Percentiles rank a stretch among this genome's conserved stretches.
These are phyloP conservation scores for Sclerotinia trifoliorum DNA, from an alignment of 2,329 filamentous ascomycete species.

Conservation along the genomic window DNA sequence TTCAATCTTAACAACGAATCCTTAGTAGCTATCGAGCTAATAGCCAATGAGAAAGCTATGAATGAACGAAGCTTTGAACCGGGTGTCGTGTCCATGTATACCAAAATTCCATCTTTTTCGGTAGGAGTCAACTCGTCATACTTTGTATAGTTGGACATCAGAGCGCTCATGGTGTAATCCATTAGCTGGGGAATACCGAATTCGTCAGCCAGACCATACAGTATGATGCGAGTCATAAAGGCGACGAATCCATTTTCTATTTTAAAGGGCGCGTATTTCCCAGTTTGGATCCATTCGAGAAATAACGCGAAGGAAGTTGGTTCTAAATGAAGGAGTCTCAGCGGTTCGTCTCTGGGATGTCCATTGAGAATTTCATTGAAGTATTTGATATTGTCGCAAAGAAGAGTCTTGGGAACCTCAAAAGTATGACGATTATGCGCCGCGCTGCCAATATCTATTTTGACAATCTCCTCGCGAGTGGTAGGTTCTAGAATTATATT, in stretches of 20 bases:
- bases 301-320: constrained; percentile 2
- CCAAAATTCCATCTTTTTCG: not conserved
- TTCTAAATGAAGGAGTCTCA: not conserved
- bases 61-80: constrained; percentile 8
- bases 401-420: not conserved
- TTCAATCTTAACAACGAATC: not conserved
- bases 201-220: not conserved
- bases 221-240: not conserved
- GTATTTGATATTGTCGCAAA: not conserved
- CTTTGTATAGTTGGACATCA: not conserved
- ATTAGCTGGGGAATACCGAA: not conserved
- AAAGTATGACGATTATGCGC: not conserved
- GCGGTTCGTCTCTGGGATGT: fast-evolving
- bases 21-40: not conserved
- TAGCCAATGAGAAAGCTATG: not conserved
- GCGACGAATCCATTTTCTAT: not conserved
- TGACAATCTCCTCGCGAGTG: not conserved
- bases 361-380: not conserved
- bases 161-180: constrained; percentile 10
- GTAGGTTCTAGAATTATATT: not conserved
- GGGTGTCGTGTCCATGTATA: not conserved
- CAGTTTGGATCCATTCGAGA: not conserved
- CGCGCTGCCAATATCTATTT: not conserved
- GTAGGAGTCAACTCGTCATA: not conserved
- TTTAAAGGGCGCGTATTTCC: not conserved